Conservation (phyloP, 169 alveolate species). For the Eimeria acervulina region DNA sequence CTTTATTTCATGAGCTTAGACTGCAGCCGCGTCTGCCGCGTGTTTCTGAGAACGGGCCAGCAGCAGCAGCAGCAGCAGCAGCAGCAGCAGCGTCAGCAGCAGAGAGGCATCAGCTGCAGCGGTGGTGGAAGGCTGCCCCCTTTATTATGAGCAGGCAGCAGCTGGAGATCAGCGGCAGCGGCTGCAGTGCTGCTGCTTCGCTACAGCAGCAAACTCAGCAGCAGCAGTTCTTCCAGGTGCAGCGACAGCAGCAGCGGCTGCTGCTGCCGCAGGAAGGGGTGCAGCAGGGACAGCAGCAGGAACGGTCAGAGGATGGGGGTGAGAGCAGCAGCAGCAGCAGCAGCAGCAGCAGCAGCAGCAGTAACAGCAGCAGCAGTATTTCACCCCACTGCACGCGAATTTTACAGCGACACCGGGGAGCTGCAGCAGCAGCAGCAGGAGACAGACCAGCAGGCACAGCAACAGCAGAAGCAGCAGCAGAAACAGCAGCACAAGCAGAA, state of each 20-base stretch:
- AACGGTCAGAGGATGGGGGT: not conserved
- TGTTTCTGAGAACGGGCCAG: not conserved
- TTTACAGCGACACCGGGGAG: not conserved
- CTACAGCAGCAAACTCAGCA: too few species aligned
- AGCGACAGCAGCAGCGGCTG: not conserved
- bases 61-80: not conserved
- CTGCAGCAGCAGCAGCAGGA: not conserved
- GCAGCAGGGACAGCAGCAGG: constrained; percentile 4
- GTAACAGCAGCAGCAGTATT: not conserved
- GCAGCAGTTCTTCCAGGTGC: not conserved
- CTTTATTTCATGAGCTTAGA: not conserved
- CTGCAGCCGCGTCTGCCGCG: constrained; percentile 10
- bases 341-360: constrained; percentile 52
- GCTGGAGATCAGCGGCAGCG: not conserved
- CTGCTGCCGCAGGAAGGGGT: not conserved
- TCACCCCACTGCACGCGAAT: not conserved
- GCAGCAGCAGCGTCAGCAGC: too few species aligned
- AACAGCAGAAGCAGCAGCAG: not conserved
- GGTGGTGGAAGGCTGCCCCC: not conserved
- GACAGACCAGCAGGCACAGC: not conserved
- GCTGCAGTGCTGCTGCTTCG: not conserved
- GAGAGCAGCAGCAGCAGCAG: constrained; percentile 4
- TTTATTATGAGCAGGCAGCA: not conserved
- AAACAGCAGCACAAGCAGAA: not conserved
- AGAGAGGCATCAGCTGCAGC: constrained; percentile 12